Percentiles rank a stretch among this genome's conserved stretches.
Conservation (phyloP, 495 filamentous ascomycete species). For the Tuber melanosporum region DNA sequence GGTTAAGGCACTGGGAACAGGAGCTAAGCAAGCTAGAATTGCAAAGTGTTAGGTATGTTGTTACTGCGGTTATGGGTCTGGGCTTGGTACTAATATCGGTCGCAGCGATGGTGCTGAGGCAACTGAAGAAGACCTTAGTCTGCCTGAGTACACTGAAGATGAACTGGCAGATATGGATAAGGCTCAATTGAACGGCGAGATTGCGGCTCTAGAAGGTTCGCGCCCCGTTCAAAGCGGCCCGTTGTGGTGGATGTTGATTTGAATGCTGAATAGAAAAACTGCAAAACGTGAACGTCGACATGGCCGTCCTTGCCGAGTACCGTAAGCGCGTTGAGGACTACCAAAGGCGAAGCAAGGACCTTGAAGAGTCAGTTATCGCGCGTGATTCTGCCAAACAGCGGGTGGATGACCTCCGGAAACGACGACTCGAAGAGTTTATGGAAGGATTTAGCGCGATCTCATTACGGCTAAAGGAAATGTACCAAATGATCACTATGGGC, state of each 20-base stretch:
- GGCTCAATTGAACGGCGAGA: conserved; percentile 73
- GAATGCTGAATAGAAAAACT: conserved; percentile 58
- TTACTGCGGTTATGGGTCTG: background rate
- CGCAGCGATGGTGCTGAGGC: conserved; percentile 32
- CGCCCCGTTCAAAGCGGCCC: background rate
- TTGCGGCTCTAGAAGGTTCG: conserved; percentile 69
- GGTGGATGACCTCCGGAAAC: conserved; percentile 80
- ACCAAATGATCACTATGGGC: conserved; percentile 99
- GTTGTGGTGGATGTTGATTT: background rate
- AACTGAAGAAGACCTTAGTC: conserved; percentile 47
- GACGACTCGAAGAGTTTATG: conserved; percentile 95
- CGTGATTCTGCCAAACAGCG: conserved; percentile 83
- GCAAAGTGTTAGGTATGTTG: conserved; percentile 58
- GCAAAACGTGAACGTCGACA: conserved; percentile 79
- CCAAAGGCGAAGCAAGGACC: conserved; percentile 68
- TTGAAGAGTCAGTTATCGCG: conserved; percentile 63
- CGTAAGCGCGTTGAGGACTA: conserved; percentile 84
- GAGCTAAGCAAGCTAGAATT: conserved; percentile 74
- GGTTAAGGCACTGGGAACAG: conserved; percentile 75
- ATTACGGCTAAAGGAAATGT: conserved; percentile 97
- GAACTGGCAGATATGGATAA: conserved; percentile 92
- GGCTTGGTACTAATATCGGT: background rate
- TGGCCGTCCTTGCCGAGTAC: conserved; percentile 88
- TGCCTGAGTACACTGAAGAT: conserved; percentile 79
- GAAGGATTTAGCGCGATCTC: conserved; percentile 92